Evolutionary conservation across 208 protist species (phyloP).

Genomic region (Leishmania arabica): DNA sequence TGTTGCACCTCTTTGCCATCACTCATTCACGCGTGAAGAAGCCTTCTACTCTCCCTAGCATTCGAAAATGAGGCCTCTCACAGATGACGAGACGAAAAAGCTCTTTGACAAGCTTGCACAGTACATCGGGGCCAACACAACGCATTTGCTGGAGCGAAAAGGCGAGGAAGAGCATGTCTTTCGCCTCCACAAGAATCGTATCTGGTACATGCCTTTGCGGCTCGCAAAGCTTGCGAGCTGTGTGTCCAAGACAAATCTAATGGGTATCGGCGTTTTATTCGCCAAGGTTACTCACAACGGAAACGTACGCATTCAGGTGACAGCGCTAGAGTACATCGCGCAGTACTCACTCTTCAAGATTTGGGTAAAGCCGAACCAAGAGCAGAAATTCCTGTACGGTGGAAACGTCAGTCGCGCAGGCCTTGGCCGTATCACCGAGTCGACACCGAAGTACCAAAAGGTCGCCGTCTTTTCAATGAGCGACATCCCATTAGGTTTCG

Average conservation of each 20-base stretch:
- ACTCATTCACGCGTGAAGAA: neutral
- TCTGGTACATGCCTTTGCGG: constrained; percentile 91
- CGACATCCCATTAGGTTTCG: constrained; percentile 98
- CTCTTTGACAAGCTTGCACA: constrained; percentile 93
- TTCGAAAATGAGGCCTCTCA: constrained; percentile 60
- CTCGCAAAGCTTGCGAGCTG: constrained; percentile 88
- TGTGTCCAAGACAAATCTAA: constrained; percentile 88
- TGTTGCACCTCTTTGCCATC: neutral
- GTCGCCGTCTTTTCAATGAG: constrained; percentile 98
- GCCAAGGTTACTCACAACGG: constrained; percentile 92
- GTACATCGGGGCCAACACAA: constrained; percentile 92
- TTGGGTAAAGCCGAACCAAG: constrained; percentile 99
- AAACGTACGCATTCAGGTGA: constrained; percentile 90
- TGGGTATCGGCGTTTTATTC: constrained; percentile 90
- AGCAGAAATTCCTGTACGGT: constrained; percentile 99
- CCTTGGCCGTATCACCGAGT: constrained; percentile 98
- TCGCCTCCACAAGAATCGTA: constrained; percentile 89
- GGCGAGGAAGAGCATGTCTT: constrained; percentile 90
- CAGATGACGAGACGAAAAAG: constrained; percentile 88
- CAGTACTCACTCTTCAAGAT: constrained; percentile 97
- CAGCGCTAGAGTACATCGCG: constrained; percentile 90
- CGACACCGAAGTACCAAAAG: constrained; percentile 97
- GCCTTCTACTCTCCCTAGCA: neutral
- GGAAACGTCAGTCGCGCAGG: constrained; percentile 98
- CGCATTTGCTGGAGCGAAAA: constrained; percentile 75